phyloP scores from a whole-genome alignment of 495 filamentous ascomycete genomes.

The Penicillium arizonense region DNA sequence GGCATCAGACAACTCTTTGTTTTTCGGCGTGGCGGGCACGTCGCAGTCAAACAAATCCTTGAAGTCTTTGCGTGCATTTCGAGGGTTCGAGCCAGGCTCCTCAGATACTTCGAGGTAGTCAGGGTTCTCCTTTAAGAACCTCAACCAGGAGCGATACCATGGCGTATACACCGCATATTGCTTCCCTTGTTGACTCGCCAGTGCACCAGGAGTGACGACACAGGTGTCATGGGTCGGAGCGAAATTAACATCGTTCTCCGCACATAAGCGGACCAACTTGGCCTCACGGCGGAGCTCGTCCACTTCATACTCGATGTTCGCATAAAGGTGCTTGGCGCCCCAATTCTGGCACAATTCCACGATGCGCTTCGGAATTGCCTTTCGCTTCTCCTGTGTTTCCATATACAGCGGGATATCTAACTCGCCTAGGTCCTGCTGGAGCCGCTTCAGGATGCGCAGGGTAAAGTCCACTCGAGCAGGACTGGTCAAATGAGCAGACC shows the following conservation, averaged over 20 bases:
- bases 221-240: conserved; percentile 75
- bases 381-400: conserved; percentile 66
- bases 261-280: conserved; percentile 56
- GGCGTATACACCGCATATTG: conserved; percentile 85
- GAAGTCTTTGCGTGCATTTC: conserved; percentile 50
- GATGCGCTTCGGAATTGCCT: conserved; percentile 60
- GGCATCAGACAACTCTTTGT: conserved; percentile 59
- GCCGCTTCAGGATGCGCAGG: conserved; percentile 60
- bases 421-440: conserved; percentile 64
- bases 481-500: conserved; percentile 74
- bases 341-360: conserved; percentile 67
- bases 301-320: conserved; percentile 60
- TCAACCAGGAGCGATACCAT: conserved; percentile 77
- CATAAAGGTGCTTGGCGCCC: conserved; percentile 63
- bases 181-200: conserved; percentile 62
- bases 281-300: conserved; percentile 68
- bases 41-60: conserved; percentile 58
- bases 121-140: conserved; percentile 65
- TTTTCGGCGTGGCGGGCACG: conserved; percentile 63
- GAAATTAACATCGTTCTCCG: conserved; percentile 61
- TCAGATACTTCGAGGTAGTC: conserved; percentile 61
- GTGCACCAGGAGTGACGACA: conserved; percentile 69
- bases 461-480: conserved; percentile 78
- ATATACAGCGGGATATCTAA: conserved; percentile 80
- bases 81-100: conserved; percentile 60